Base-by-base conservation (phyloP, 345 rosid genomes). In the Syzygium aqueum region DNA sequence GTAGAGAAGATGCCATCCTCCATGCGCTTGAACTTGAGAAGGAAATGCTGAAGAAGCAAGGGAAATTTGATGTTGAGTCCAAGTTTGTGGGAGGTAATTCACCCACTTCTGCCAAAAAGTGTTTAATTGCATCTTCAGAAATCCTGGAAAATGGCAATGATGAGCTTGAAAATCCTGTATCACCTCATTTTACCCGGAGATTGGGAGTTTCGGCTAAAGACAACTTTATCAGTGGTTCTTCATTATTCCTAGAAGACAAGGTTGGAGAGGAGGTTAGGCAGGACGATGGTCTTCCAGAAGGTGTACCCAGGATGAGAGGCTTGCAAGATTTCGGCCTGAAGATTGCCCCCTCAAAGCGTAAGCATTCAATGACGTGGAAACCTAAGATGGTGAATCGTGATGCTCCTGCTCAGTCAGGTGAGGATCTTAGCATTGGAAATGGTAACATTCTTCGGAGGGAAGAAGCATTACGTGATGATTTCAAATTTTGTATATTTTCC, bases 21-120 rank as follows among this genome's bases (percentile, higher is more conserved):
- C 99, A 98, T 89, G 99, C 99, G 22, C 98, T 98, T 88, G 99
- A 98, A 89, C 98, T 98, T 52, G 99, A 98, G 91, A 96, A 94
- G 92, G 92, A 93, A 89, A 84, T 94, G 77, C 86, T 92, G 90
- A 92, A 87, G 87, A 94, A 90, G 87, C 95, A 94, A 92, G 96
- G 91, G 78, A 93, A 91, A 86, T 84, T 87, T 7, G 89, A 87
- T 85, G 80, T 85, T 12, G 43, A 89, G 87, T 85, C 87, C 89
- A 93, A 87, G 84, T 90, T 57, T 80, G 86, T 73, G 56, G 91
- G 87, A 88, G 91, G 90, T 85, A 88, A 90, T 84, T 89, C 92
- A 86, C 88, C 93, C 87, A 90, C 90, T 67, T 86, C 92, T 51
- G 50, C 77, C 83, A 92, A 93, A 89, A 92, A 88, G 88, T 94